phyloP scores from a whole-genome alignment of 345 rosid genomes.

The Lagerstroemia speciosa region DNA sequence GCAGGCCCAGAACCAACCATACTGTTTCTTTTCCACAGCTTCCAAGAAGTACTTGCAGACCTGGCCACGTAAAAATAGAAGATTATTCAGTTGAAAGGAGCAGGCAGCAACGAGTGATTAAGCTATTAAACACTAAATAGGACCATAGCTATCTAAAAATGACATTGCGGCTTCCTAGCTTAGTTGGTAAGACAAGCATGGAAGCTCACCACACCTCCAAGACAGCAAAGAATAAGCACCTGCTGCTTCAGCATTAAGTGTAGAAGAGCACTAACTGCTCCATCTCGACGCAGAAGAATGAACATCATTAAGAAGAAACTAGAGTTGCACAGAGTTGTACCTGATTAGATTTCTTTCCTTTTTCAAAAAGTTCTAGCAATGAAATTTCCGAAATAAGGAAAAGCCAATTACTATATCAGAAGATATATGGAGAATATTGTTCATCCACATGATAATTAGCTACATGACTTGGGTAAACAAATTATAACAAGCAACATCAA shows the following conservation, averaged over 20 bases:
- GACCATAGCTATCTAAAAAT: not conserved
- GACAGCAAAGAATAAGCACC: not conserved
- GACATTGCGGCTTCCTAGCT: not conserved
- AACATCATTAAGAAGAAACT: not conserved
- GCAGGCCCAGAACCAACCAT: slow-evolving; percentile 97
- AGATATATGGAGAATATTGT: not conserved
- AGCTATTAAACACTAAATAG: not conserved
- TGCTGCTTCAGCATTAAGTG: not conserved
- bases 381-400: not conserved
- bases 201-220: not conserved
- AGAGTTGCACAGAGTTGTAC: not conserved
- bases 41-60: slow-evolving; percentile 95
- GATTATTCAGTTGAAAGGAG: not conserved
- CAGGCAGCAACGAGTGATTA: not conserved
- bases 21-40: slow-evolving; percentile 92
- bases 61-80: slow-evolving; percentile 21
- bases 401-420: not conserved
- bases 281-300: not conserved
- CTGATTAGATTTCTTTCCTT: not conserved
- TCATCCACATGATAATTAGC: not conserved
- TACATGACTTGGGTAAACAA: not conserved
- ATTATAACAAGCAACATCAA: not conserved
- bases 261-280: not conserved
- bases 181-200: not conserved
- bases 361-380: not conserved